Evolutionary conservation across 176 grass and related monocot species (phyloP).

Genomic region (Metroxylon sagu): DNA sequence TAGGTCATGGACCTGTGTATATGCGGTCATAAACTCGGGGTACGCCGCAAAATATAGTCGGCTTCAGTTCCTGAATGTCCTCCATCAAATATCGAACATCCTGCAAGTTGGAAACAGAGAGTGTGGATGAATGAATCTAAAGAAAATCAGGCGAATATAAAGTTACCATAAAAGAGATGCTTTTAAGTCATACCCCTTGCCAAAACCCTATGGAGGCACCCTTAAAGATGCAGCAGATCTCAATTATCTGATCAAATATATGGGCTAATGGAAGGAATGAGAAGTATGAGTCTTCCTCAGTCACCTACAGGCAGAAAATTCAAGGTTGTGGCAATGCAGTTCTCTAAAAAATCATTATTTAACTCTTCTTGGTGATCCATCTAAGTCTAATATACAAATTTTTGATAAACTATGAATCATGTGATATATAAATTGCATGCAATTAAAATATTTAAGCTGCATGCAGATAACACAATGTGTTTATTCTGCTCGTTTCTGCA

Average conservation of each 20-base stretch:
- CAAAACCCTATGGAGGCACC: slow-evolving; percentile 95
- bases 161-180: neutral
- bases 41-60: slow-evolving; percentile 90
- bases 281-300: slow-evolving; percentile 89
- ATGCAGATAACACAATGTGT: no score
- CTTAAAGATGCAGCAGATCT: slow-evolving; percentile 91
- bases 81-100: slow-evolving; percentile 89
- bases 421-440: no score
- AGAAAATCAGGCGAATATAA: no score
- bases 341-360: no score
- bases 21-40: slow-evolving; percentile 94
- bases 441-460: no score
- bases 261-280: slow-evolving; percentile 96
- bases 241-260: slow-evolving; percentile 97
- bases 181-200: slow-evolving; percentile 65
- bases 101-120: slow-evolving; percentile 21
- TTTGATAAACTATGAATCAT: no score
- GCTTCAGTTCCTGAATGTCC: slow-evolving; percentile 81
- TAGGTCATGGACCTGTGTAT: slow-evolving; percentile 41
- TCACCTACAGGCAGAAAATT: slow-evolving; percentile 29
- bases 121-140: no score
- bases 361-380: no score
- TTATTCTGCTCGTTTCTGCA: no score
- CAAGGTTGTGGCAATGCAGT: no score
- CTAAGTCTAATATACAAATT: no score